These are phyloP conservation scores for Penicillium mononematosum DNA, from an alignment of 495 filamentous ascomycete genomes.

Conservation along the genomic window DNA sequence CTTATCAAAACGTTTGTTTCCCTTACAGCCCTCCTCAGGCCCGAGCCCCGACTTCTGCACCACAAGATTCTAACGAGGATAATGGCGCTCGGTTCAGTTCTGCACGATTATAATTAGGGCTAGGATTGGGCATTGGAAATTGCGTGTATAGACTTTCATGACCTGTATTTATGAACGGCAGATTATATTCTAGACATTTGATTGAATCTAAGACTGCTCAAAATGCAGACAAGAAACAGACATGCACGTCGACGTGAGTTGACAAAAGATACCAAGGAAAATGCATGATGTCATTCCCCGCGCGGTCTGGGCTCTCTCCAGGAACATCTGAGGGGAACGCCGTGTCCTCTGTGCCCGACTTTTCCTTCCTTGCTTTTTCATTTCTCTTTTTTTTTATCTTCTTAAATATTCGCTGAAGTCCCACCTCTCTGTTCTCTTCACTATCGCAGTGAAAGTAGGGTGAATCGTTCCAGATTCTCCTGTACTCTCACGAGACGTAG, in stretches of 20 bases:
- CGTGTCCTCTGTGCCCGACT: slow-evolving; percentile 3
- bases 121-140: slow-evolving; percentile 14
- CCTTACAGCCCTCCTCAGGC: slow-evolving; percentile 27
- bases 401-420: not conserved
- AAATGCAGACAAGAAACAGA: not conserved
- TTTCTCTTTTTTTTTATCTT: not conserved
- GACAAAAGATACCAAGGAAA: slow-evolving; percentile 6
- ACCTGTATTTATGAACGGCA: slow-evolving; percentile 11
- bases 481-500: slow-evolving; percentile 10
- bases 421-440: not conserved
- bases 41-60: slow-evolving; percentile 20
- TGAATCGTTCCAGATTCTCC: slow-evolving; percentile 11
- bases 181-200: slow-evolving; percentile 5
- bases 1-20: slow-evolving; percentile 32
- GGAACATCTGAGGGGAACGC: slow-evolving; percentile 16
- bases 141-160: slow-evolving; percentile 17
- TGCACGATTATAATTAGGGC: slow-evolving; percentile 27
- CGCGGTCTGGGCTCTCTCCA: slow-evolving; percentile 15
- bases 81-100: slow-evolving; percentile 21
- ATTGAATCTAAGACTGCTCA: not conserved
- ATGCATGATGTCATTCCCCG: slow-evolving; percentile 13
- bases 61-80: slow-evolving; percentile 19
- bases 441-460: slow-evolving; percentile 6
- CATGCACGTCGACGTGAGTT: not conserved
- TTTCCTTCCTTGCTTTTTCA: slow-evolving; percentile 4